phyloP scores from a whole-genome alignment of 352 stramenopile genomes.

The Phytophthora pseudosyringae region DNA sequence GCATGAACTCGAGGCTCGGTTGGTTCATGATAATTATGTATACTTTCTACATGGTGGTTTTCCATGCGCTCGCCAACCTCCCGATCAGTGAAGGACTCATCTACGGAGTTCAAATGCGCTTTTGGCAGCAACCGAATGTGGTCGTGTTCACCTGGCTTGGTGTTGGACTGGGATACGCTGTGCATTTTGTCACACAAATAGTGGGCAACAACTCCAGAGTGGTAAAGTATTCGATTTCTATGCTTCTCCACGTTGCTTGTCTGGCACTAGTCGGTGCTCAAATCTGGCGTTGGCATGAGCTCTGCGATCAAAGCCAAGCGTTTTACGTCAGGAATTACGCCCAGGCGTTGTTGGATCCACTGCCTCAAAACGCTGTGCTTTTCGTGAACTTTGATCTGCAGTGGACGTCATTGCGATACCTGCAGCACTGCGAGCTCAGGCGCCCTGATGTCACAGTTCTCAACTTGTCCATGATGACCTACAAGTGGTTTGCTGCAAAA shows the following conservation, averaged over 20 bases:
- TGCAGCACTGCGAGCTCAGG: conserved; percentile 88
- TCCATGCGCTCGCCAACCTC: conserved; percentile 95
- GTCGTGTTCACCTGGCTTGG: conserved; percentile 91
- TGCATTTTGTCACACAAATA: conserved; percentile 16
- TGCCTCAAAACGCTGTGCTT: conserved; percentile 83
- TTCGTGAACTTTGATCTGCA: conserved; percentile 94
- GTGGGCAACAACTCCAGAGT: neutral
- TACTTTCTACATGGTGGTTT: conserved; percentile 93
- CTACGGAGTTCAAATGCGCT: conserved; percentile 95
- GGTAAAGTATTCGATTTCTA: neutral
- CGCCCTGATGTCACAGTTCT: conserved; percentile 83
- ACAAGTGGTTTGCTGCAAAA: conserved; percentile 81
- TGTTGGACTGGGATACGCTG: conserved; percentile 44
- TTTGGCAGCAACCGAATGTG: conserved; percentile 95
- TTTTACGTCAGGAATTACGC: conserved; percentile 90
- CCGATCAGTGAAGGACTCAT: conserved; percentile 92
- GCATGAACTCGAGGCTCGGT: conserved; percentile 24
- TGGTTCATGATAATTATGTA: conserved; percentile 52
- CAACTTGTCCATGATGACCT: conserved; percentile 93
- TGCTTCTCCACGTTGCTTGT: conserved; percentile 14
- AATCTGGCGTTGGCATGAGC: conserved; percentile 45
- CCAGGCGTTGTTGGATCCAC: conserved; percentile 78
- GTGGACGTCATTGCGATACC: conserved; percentile 92
- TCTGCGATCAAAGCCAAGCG: conserved; percentile 58
- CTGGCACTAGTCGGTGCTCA: conserved; percentile 38